Base-by-base conservation (phyloP, 768 basidiomycete species). In the Suillus placidus region DNA sequence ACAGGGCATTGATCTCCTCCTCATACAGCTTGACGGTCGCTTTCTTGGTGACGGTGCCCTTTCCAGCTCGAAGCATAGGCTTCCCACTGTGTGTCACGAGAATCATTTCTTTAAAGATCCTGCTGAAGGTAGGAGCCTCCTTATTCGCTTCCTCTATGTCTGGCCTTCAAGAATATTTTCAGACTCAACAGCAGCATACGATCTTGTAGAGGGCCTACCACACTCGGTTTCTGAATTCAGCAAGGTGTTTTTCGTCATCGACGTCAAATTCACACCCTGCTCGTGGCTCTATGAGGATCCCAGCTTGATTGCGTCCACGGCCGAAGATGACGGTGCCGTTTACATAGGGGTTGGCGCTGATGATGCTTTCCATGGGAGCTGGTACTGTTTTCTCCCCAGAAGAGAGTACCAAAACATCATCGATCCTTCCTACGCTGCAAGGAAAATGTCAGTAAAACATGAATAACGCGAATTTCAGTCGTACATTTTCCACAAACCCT, bases 61-160 rank as follows among this genome's bases (percentile, higher is more conserved):
- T 87, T 3, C 73, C 76, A 4, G 83, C 73, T 47, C 81, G 79
- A 7, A 77, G 71, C 55, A 87, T 69, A 0, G 85, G 86, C 66
- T 83, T 84, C 1, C 71, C 73, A 18, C 75, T 51, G 3, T 71
- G 70, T 1, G 84, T 75, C 12, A 86, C 69, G n/a, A 86, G 43
- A 54, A 87, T 84, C 84, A 86, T 82, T 69, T 87, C 83, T 71
- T 84, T 84, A 72, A 81, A 84, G 8, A 84, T 77, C 7, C 80
- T 75, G 63, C 81, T 82, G 65, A 80, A 83, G 0, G 79, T 73
- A 0, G 84, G 84, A 0, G 82, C 76, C 2, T 68, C 64, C 12
- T 68, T 71, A 55, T 84, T 85, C 1, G 83, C 84, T 47, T 83
- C 79, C n/a, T 83, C 82, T 1, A 85, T 78, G 23, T 67, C 60